Evolutionary conservation across 331 rosid genomes (phyloP), one percentile per base, ranked within the genome.

Genomic region (Rhamnella rubrinervis): DNA sequence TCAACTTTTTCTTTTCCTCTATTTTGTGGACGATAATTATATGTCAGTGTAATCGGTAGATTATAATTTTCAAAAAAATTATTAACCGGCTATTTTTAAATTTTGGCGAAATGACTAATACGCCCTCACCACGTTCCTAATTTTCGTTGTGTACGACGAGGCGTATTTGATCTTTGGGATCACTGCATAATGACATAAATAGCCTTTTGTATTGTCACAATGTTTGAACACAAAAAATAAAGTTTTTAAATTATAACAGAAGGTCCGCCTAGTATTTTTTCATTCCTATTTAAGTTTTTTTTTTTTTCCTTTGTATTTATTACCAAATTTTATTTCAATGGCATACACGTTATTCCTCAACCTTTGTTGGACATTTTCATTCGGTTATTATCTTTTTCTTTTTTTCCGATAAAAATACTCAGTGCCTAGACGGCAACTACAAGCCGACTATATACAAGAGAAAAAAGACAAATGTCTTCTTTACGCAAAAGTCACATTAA

Each of bases 71-170:
- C 79, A 77, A 83, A 25, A 25, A 53, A 77, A 58, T 65, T 73
- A 75, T 68, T 77, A 81, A 84, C 80, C 88, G 81, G 83, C 87
- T 80, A 74, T 76, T 68, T 35, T 41, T 2, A 6, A 63, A 49
- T 7, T 18, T 25, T 44, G 3, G 6, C 2, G 3, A 0, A 64
- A 59, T 28, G 82, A 80, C 89, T 13, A 5, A 61, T 56, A 18
- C 60, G 6, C 66, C 89, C 85, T 66, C 65, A 0, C 35, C 18
- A 4, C 49, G 5, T 31, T 4, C 35, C 35, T 28, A 47, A 57
- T 68, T 73, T 63, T 67, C 15, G 62, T n/a, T 6, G 19, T 10
- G 26, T 44, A 39, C 67, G 53, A 40, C 53, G 35, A 19, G 16
- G 28, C 47, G 67, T 31, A 16, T 7, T n/a, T 6, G 11, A 9